phyloP scores from a whole-genome alignment of 2,329 filamentous ascomycete species.

The Dactylellina sp. region DNA sequence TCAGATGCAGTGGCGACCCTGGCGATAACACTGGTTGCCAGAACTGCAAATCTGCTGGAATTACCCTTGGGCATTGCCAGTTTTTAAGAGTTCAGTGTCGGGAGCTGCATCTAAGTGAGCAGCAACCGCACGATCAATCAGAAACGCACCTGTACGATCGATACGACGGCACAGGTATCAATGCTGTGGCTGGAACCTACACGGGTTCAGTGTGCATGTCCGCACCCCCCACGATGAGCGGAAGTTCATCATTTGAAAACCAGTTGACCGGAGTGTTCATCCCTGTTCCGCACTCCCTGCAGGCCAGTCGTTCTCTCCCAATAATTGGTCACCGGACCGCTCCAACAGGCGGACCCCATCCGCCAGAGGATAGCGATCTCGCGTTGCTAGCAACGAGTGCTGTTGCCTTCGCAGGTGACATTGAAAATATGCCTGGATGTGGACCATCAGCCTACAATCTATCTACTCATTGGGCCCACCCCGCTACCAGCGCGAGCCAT shows the following conservation, averaged over 20 bases:
- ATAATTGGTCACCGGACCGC: slow-evolving; percentile 14
- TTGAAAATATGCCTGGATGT: slow-evolving; percentile 5
- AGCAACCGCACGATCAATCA: not conserved
- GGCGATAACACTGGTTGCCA: slow-evolving; percentile 81
- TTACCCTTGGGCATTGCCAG: slow-evolving; percentile 73
- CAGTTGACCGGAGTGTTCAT: not conserved
- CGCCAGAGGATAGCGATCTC: slow-evolving; percentile 21
- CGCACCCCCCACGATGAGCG: slow-evolving; percentile 25
- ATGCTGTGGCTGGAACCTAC: slow-evolving; percentile 9
- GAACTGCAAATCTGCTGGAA: slow-evolving; percentile 82
- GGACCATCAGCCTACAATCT: not conserved
- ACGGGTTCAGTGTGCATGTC: slow-evolving; percentile 12
- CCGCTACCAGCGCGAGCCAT: not conserved
- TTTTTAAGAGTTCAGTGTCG: slow-evolving; percentile 77
- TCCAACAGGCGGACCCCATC: not conserved
- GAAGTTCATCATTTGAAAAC: slow-evolving; percentile 1
- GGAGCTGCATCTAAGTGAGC: slow-evolving; percentile 10
- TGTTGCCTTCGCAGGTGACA: not conserved
- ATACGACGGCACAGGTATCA: not conserved
- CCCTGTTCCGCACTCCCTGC: slow-evolving; percentile 4
- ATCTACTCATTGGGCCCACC: not conserved
- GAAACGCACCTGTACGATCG: slow-evolving; percentile 7
- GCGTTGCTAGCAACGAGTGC: slow-evolving; percentile 33
- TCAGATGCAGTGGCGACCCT: slow-evolving; percentile 88
- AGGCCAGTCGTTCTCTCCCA: slow-evolving; percentile 23